phyloP scores from a whole-genome alignment of 2,329 filamentous ascomycete genomes.

The Pseudogymnoascus sp. region DNA sequence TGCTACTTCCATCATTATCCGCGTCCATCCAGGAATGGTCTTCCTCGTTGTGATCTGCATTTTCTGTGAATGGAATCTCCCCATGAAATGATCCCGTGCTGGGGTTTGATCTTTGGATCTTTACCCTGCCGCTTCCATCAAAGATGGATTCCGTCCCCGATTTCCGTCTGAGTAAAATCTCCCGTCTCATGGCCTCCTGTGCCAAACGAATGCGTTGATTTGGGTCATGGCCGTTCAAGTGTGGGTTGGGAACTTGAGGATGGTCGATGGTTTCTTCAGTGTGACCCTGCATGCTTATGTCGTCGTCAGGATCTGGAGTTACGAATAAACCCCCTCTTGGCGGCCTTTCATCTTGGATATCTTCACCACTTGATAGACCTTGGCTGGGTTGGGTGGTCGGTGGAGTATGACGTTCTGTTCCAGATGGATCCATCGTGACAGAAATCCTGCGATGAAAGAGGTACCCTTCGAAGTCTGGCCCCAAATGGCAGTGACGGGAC shows the following conservation, averaged over 20 bases:
- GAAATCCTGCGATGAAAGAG: background rate
- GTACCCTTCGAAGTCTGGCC: background rate
- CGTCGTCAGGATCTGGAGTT: background rate
- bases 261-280: background rate
- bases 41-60: background rate
- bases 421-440: background rate
- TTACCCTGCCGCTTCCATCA: background rate
- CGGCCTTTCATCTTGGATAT: background rate
- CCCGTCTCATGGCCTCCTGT: background rate
- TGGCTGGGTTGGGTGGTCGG: background rate
- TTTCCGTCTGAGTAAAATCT: conserved; percentile 1
- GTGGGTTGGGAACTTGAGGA: background rate
- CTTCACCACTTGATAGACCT: background rate
- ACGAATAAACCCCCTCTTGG: background rate
- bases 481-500: background rate
- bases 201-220: background rate
- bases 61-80: background rate
- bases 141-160: background rate
- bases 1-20: background rate
- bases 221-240: background rate
- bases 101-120: background rate
- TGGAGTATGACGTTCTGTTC: background rate
- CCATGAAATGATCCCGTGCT: background rate
- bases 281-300: background rate
- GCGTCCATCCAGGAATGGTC: background rate